Conservation (phyloP, 129 eudicot genomes). For the Chrysanthemum makinoi region DNA sequence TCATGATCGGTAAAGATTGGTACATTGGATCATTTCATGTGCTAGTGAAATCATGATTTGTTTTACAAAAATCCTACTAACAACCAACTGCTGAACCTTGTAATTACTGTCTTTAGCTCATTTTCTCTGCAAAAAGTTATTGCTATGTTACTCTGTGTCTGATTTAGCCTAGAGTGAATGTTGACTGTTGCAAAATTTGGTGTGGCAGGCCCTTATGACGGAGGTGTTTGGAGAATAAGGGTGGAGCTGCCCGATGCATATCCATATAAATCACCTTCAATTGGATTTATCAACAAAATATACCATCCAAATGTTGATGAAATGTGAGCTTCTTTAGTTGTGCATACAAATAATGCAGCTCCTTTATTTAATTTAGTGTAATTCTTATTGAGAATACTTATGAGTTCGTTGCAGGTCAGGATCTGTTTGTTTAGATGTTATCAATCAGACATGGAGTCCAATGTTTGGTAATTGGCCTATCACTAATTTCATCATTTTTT, state of each 20-base stretch:
- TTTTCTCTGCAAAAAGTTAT: neutral
- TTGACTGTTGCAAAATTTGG: slow-evolving; percentile 4
- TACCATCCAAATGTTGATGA: slow-evolving; percentile 96
- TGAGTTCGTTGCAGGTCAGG: slow-evolving; percentile 70
- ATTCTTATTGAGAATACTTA: slow-evolving; percentile 6
- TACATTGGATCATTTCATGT: neutral
- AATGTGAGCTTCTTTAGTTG: slow-evolving; percentile 51
- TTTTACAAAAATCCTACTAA: neutral
- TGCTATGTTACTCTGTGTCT: neutral
- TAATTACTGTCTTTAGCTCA: no score
- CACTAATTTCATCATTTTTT: slow-evolving; percentile 6
- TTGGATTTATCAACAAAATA: slow-evolving; percentile 85
- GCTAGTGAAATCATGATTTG: neutral
- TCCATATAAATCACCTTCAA: slow-evolving; percentile 82
- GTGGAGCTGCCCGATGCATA: slow-evolving; percentile 86
- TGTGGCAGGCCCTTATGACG: slow-evolving; percentile 74
- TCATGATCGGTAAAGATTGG: neutral
- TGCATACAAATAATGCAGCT: neutral
- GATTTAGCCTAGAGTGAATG: neutral
- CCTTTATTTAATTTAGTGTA: neutral
- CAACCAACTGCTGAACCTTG: no score
- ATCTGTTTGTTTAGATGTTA: slow-evolving; percentile 91
- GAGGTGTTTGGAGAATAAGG: slow-evolving; percentile 88
- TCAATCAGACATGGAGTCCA: slow-evolving; percentile 94
- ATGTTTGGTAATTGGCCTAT: slow-evolving; percentile 14